Evolutionary conservation across 2,329 filamentous ascomycete genomes (phyloP).

Genomic region (Dryadomyces quercus-mongolicae): DNA sequence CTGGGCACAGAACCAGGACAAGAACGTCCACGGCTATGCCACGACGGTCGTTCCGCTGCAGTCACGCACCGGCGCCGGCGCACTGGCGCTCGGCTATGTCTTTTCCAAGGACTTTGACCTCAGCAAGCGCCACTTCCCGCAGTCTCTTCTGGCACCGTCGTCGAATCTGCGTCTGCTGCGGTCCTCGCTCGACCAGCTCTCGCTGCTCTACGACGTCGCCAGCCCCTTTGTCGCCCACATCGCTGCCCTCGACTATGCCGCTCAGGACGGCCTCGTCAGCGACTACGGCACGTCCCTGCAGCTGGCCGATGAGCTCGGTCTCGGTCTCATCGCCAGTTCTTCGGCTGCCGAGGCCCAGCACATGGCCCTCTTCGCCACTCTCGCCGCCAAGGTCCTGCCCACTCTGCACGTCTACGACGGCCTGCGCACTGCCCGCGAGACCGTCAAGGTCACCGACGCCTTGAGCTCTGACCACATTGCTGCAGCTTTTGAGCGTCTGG

Average conservation of each 20-base stretch:
- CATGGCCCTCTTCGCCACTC: slow-evolving; percentile 65
- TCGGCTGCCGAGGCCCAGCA: slow-evolving; percentile 91
- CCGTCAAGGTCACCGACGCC: slow-evolving; percentile 58
- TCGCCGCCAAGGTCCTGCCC: slow-evolving; percentile 60
- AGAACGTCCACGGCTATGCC: slow-evolving; percentile 71
- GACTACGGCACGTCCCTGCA: slow-evolving; percentile 77
- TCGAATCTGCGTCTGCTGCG: slow-evolving; percentile 71
- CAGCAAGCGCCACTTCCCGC: slow-evolving; percentile 79
- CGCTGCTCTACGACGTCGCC: slow-evolving; percentile 79
- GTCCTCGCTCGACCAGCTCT: slow-evolving; percentile 78
- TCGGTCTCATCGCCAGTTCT: slow-evolving; percentile 73
- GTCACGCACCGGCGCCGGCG: slow-evolving; percentile 78
- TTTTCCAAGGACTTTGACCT: slow-evolving; percentile 96
- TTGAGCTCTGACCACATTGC: slow-evolving; percentile 52
- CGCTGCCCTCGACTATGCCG: slow-evolving; percentile 76
- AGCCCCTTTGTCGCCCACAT: slow-evolving; percentile 90
- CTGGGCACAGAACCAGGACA: slow-evolving; percentile 59
- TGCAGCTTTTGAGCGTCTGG: slow-evolving; percentile 52
- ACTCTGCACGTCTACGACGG: slow-evolving; percentile 72
- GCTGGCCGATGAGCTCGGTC: slow-evolving; percentile 77
- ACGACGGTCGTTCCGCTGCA: slow-evolving; percentile 72
- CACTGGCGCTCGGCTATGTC: slow-evolving; percentile 88
- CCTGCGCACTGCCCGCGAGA: slow-evolving; percentile 60
- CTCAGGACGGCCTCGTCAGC: slow-evolving; percentile 59
- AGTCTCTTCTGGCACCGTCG: slow-evolving; percentile 79